These are phyloP conservation scores for Gyrodon lividus DNA, from an alignment of 768 basidiomycete genomes.

Conservation along the genomic window DNA sequence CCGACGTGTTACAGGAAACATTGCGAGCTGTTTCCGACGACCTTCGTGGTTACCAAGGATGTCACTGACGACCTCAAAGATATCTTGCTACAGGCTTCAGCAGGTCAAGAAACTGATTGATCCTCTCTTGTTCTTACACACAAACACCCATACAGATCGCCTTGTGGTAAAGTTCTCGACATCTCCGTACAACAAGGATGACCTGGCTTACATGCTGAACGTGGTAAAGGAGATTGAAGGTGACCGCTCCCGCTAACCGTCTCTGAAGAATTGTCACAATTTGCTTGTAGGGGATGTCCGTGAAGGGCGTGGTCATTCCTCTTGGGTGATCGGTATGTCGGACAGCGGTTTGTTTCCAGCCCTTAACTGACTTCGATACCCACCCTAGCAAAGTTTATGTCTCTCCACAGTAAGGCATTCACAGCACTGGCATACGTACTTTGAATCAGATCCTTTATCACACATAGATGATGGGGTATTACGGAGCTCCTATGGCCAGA, in stretches of 20 bases:
- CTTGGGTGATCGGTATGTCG: constrained; percentile 28
- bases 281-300: constrained; percentile 7
- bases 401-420: constrained; percentile 25
- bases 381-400: constrained; percentile 28
- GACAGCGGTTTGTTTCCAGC: neutral
- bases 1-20: constrained; percentile 20
- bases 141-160: constrained; percentile 18
- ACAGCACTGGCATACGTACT: neutral
- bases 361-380: constrained; percentile 3
- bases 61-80: constrained; percentile 20
- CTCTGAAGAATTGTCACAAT: neutral
- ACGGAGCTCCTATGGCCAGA: constrained; percentile 30
- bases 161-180: constrained; percentile 33
- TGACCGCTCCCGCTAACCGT: neutral
- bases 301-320: constrained; percentile 9
- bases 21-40: constrained; percentile 31
- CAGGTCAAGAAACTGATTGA: constrained; percentile 14
- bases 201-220: constrained; percentile 26
- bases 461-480: constrained; percentile 26
- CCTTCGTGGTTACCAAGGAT: constrained; percentile 17
- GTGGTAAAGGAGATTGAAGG: constrained; percentile 30
- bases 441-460: neutral
- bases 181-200: constrained; percentile 25
- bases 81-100: constrained; percentile 27
- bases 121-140: neutral